Percentiles rank a stretch among this genome's conserved stretches.
These are phyloP conservation scores for Aspergillus nanangensis DNA, from an alignment of 495 filamentous ascomycete genomes.

Conservation along the genomic window DNA sequence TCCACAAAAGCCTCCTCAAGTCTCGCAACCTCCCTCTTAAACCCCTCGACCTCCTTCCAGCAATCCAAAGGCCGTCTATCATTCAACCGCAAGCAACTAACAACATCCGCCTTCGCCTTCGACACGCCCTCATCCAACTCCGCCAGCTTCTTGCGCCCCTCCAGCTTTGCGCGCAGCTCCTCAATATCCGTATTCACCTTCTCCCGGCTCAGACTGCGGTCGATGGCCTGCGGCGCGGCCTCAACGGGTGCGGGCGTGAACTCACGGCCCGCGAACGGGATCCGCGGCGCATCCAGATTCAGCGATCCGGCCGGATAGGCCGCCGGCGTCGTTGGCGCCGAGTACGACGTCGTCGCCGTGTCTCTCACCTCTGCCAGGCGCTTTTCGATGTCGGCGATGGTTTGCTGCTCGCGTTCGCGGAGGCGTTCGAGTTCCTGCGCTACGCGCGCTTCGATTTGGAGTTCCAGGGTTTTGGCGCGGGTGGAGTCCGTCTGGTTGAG, in stretches of 20 bases:
- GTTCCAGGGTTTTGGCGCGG: slow-evolving; percentile 76
- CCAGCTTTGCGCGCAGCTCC: slow-evolving; percentile 67
- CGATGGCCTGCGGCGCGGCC: slow-evolving; percentile 18
- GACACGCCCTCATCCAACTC: slow-evolving; percentile 62
- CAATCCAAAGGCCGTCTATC: slow-evolving; percentile 91
- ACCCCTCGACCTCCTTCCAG: slow-evolving; percentile 88
- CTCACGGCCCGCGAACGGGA: slow-evolving; percentile 43
- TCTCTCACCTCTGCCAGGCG: slow-evolving; percentile 42
- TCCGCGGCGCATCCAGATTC: slow-evolving; percentile 44
- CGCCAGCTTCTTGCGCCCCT: slow-evolving; percentile 67
- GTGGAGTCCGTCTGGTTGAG: slow-evolving; percentile 71
- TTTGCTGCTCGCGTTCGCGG: slow-evolving; percentile 55
- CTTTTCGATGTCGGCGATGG: slow-evolving; percentile 53
- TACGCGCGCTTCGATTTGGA: slow-evolving; percentile 85
- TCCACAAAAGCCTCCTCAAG: slow-evolving; percentile 86
- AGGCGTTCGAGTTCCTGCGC: slow-evolving; percentile 76
- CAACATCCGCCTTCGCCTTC: slow-evolving; percentile 69
- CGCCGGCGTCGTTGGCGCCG: slow-evolving; percentile 25
- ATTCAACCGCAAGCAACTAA: slow-evolving; percentile 77
- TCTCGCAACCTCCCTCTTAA: slow-evolving; percentile 79
- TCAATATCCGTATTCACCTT: slow-evolving; percentile 64
- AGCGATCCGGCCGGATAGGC: slow-evolving; percentile 38
- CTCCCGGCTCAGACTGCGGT: slow-evolving; percentile 46
- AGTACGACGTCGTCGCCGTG: slow-evolving; percentile 24
- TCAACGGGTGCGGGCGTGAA: slow-evolving; percentile 22